Evolutionary conservation across 2,329 filamentous ascomycete genomes (phyloP).

Genomic region (Exophiala xenobiotica): DNA sequence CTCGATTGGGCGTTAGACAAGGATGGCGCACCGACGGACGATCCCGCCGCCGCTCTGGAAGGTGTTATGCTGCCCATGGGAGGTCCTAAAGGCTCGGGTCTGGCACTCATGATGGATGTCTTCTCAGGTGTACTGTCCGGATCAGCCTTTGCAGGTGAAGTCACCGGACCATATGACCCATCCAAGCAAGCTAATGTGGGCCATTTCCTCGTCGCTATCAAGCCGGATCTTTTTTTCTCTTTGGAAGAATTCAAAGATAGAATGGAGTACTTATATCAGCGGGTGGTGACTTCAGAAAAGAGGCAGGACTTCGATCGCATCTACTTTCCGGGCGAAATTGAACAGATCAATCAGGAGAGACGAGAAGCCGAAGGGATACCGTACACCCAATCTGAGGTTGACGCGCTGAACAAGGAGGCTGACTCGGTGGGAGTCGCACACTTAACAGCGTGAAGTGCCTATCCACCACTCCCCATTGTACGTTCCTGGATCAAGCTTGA

Average conservation of each 20-base stretch:
- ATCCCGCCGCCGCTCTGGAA: constrained; percentile 67
- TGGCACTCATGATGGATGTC: constrained; percentile 85
- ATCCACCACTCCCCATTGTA: too few relatives aligned
- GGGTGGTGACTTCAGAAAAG: constrained; percentile 54
- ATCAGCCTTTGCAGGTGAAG: constrained; percentile 73
- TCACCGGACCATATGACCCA: constrained; percentile 73
- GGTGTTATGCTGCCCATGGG: constrained; percentile 87
- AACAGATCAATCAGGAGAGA: constrained; percentile 49
- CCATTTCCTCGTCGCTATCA: constrained; percentile 70
- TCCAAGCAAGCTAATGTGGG: constrained; percentile 68
- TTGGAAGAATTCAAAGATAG: constrained; percentile 65
- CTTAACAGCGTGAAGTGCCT: too few relatives aligned
- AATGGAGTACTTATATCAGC: constrained; percentile 59
- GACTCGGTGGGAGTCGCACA: constrained; percentile 43
- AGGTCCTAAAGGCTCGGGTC: constrained; percentile 74
- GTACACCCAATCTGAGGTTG: constrained; percentile 49
- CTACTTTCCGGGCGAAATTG: constrained; percentile 59
- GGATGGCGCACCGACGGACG: constrained; percentile 67
- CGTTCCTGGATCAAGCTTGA: too few relatives aligned
- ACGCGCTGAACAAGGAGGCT: constrained; percentile 52
- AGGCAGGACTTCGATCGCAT: constrained; percentile 56
- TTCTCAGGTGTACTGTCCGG: constrained; percentile 77
- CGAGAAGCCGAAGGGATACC: constrained; percentile 47
- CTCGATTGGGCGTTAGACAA: constrained; percentile 70
- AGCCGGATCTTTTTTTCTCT: constrained; percentile 72